Evolutionary conservation across 2,329 filamentous ascomycete species (phyloP), one percentile per base, ranked within the genome.

Genomic region (Colletotrichum sp.): DNA sequence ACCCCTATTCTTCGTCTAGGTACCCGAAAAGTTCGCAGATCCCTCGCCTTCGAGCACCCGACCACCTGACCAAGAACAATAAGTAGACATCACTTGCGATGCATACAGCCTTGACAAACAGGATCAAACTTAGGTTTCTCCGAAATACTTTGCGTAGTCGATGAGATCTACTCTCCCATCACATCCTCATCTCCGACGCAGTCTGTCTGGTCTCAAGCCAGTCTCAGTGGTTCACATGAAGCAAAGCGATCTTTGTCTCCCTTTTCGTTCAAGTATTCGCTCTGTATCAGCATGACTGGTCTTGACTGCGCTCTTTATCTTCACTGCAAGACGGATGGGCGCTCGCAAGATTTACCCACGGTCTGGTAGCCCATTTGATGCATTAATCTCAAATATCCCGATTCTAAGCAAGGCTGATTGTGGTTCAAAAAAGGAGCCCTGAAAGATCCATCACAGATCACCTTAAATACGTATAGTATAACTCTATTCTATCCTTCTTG

Each of bases 1-100:
- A 21, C 43, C 18, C 0, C 18, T 21, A 0, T 0, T 2, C 10
- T 21, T 7, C 9, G 3, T n/a, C 18, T 48, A 12, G n/a, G 43
- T n/a, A 21, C 18, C 18, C 0, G n/a, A 21, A 21, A 13, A 0
- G 0, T 13, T 21, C n/a, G 9, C 6, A 48, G 6, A 48, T 48
- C 6, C n/a, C 43, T 48, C 43, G 43, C n/a, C 18, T 48, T 48
- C 5, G 6, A 2, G 0, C 5, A 4, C 3, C 6, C 5, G 2
- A n/a, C 38, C 18, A 7, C 12, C 18, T 43, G 38, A n/a, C 16
- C 38, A 43, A 4, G 38, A 2, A 18, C 16, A 21, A 48, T 21
- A 21, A 48, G 1, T 12, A 5, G 38, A n/a, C 38, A 18, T 43
- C 38, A 18, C 0, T 43, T 38, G n/a, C 1, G 30, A 32, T 32